Conservation (phyloP, 345 rosid genomes). For the Eucalyptus urophylla region DNA sequence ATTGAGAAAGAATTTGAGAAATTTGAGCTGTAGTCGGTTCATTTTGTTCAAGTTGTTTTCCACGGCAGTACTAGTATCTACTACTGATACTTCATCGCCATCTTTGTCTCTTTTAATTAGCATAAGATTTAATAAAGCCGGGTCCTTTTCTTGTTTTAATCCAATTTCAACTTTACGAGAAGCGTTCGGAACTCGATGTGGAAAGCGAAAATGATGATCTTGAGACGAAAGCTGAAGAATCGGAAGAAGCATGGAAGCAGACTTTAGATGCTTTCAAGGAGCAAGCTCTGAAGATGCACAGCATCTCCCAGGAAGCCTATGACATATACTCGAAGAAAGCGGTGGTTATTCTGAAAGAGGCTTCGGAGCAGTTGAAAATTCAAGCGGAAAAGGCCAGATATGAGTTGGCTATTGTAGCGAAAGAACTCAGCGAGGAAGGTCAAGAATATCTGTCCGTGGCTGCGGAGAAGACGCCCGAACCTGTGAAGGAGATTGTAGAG, state of each 20-base stretch:
- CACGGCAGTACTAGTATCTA: not conserved
- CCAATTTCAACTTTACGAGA: constrained; percentile 1
- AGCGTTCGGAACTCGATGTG: constrained; percentile 50
- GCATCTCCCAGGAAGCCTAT: constrained; percentile 71
- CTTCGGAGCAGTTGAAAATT: constrained; percentile 59
- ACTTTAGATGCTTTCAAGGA: constrained; percentile 59
- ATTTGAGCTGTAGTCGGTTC: not conserved
- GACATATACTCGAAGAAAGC: constrained; percentile 56
- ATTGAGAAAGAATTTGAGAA: not conserved
- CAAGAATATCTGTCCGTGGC: constrained; percentile 53
- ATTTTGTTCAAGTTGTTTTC: not conserved
- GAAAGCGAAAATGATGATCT: constrained; percentile 33
- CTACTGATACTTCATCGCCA: not conserved
- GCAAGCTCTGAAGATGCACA: constrained; percentile 67
- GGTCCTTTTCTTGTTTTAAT: not conserved
- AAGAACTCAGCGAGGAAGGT: constrained; percentile 65
- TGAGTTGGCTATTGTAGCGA: constrained; percentile 46
- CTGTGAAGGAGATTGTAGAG: constrained; percentile 73
- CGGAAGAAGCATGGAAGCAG: constrained; percentile 83
- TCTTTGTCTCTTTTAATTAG: not conserved
- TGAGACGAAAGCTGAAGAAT: constrained; percentile 18
- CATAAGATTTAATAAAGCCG: not conserved
- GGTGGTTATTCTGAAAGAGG: constrained; percentile 35
- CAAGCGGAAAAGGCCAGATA: constrained; percentile 70
- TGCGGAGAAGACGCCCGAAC: constrained; percentile 65